These are phyloP conservation scores for Chlorencoelia australis DNA, from an alignment of 2,329 filamentous ascomycete species.

Conservation along the genomic window DNA sequence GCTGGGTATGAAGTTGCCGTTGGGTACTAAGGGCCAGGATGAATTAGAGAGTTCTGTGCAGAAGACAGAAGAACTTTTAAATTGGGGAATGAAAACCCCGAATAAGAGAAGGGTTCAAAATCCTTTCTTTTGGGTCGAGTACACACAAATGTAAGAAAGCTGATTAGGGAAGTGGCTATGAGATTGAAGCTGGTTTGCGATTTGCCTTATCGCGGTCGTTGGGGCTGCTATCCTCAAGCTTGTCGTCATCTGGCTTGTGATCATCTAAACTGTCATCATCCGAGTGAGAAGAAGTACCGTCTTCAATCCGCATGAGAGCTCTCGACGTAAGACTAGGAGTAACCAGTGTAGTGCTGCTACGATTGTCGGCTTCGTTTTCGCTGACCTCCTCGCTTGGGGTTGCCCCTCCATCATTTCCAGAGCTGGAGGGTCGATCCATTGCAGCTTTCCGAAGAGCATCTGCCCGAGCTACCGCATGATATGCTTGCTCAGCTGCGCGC, in stretches of 20 bases:
- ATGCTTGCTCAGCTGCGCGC: conserved; percentile 52
- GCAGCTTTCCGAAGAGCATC: conserved; percentile 23
- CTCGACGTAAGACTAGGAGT: conserved; percentile 11
- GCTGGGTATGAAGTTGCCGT: too few species aligned
- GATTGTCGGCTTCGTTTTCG: conserved; percentile 21
- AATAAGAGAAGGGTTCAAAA: too few species aligned
- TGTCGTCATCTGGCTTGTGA: conserved; percentile 13
- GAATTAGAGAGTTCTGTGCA: too few species aligned
- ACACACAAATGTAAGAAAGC: too few species aligned
- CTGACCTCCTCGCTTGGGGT: conserved; percentile 22
- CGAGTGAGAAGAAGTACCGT: conserved; percentile 7
- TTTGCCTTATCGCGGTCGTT: neutral
- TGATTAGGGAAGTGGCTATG: too few species aligned
- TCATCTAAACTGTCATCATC: conserved; percentile 7
- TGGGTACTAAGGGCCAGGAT: too few species aligned
- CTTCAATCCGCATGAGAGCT: conserved; percentile 10
- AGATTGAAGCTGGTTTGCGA: too few species aligned
- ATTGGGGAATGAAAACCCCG: too few species aligned
- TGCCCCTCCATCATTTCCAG: conserved; percentile 19
- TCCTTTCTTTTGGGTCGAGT: too few species aligned
- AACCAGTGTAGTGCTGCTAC: conserved; percentile 11
- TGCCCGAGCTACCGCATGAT: conserved; percentile 21
- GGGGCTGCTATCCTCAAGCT: conserved; percentile 4
- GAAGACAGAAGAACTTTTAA: too few species aligned
- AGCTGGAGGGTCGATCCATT: conserved; percentile 20